Conservation (phyloP, 2,329 filamentous ascomycete genomes). For the Sodiomyces alkalinus region DNA sequence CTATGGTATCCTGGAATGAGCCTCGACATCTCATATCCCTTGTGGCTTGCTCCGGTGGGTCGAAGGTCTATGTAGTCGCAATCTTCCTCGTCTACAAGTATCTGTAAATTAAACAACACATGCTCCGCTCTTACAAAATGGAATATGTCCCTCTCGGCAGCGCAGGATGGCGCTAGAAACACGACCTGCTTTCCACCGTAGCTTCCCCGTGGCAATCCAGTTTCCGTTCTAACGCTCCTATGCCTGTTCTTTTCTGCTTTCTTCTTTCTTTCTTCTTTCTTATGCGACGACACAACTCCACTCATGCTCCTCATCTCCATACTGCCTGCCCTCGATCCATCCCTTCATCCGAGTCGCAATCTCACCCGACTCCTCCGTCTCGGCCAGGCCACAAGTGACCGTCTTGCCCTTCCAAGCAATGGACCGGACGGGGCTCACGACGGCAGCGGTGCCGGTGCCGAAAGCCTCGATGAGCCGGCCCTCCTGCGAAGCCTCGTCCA, state of each 20-base stretch:
- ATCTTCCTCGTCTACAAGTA: no score
- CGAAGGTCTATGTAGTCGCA: no score
- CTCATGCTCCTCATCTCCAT: slow-evolving; percentile 79
- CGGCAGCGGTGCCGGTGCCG: slow-evolving; percentile 82
- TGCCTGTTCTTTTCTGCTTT: no score
- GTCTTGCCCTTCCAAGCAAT: slow-evolving; percentile 78
- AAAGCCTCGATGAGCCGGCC: slow-evolving; percentile 87
- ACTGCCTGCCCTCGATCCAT: slow-evolving; percentile 94
- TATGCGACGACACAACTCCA: slow-evolving; percentile 55
- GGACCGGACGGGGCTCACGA: slow-evolving; percentile 77
- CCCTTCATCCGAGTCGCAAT: slow-evolving; percentile 78
- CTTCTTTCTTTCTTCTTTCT: neutral
- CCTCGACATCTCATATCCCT: no score
- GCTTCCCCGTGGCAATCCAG: no score
- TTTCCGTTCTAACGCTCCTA: no score
- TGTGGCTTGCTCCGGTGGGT: no score
- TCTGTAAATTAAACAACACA: neutral
- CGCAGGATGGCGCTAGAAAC: no score
- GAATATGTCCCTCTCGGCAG: neutral
- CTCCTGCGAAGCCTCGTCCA: slow-evolving; percentile 67
- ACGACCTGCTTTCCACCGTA: no score
- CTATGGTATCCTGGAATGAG: no score
- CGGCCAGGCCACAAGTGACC: slow-evolving; percentile 69
- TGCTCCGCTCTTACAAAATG: neutral
- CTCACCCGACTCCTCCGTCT: slow-evolving; percentile 74